Evolutionary conservation across 306 rosid genomes (phyloP), one percentile per base, ranked within the genome.

Genomic region (Astragalus membranaceus): DNA sequence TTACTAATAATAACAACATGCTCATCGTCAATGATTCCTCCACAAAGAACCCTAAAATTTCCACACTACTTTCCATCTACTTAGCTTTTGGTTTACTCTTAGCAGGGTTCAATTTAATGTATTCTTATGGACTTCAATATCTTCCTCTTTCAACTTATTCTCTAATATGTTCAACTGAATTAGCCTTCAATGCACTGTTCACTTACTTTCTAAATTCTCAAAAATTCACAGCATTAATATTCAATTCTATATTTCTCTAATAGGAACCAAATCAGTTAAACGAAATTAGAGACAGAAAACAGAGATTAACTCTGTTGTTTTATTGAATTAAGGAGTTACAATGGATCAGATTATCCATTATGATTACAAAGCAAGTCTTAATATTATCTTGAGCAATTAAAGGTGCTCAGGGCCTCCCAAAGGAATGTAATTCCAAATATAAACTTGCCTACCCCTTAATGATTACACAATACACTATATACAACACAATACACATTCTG

Each of bases 141-240:
- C 79, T 84, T 8, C 92, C 87, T 10, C 81, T 84, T 55, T 87
- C 92, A 2, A 84, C 89, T 4, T 87, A 78, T 67, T 72, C 87
- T 62, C 72, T 87, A 29, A 73, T 84, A 50, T 84, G 87, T 46
- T 87, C 89, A 7, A 72, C 87, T 5, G 84, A 87, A 65, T 73
- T 87, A 80, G 89, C 84, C 67, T 80, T 87, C 77, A 87, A 78
- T 70, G 87, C 92, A 6, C 0, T 82, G 1, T 84, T 82, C 72
- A 69, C 89, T 6, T 84, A 17, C 74, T 70, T 82, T 52, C 70
- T 87, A 13, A 84, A 84, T 76, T 80, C 85, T 2, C 87, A 84
- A 5, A 87, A 80, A 46, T 75, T 87, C 69, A 87, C 85, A 13
- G 78, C 89, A 6, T 62, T 69, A 1, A 80, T 80, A 69, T 44